phyloP scores from a whole-genome alignment of 2,329 filamentous ascomycete genomes.

The Achaetomium macrosporum region DNA sequence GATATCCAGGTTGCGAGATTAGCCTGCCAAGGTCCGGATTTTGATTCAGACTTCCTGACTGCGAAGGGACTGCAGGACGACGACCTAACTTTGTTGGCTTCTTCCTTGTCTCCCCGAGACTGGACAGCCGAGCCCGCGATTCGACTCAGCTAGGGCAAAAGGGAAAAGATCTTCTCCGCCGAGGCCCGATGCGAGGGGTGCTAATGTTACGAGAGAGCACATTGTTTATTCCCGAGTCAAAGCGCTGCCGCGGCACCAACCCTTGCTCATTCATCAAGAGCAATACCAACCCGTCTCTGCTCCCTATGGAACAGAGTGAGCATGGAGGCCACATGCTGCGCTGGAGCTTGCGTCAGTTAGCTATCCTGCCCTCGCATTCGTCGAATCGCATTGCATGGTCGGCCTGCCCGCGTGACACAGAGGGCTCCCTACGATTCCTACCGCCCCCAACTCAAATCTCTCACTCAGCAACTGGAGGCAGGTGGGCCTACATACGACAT shows the following conservation, averaged over 20 bases:
- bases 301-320: too few species aligned
- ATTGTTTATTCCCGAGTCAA: neutral
- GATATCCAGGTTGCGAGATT: conserved; percentile 4
- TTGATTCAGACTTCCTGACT: too few species aligned
- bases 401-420: conserved; percentile 9
- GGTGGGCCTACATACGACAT: too few species aligned
- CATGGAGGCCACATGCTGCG: neutral
- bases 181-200: too few species aligned
- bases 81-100: too few species aligned
- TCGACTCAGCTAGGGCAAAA: too few species aligned
- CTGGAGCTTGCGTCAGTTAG: neutral
- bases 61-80: too few species aligned
- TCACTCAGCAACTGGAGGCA: neutral
- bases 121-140: too few species aligned
- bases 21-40: neutral
- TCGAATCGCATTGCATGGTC: neutral
- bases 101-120: too few species aligned
- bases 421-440: conserved; percentile 4
- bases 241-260: neutral
- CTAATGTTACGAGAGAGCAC: too few species aligned
- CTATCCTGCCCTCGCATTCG: neutral
- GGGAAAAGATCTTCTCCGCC: too few species aligned
- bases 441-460: conserved; percentile 7
- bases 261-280: neutral
- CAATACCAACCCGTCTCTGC: neutral